These are phyloP conservation scores for Hygrocybe coccinea DNA, from an alignment of 768 basidiomycete species.

Conservation along the genomic window DNA sequence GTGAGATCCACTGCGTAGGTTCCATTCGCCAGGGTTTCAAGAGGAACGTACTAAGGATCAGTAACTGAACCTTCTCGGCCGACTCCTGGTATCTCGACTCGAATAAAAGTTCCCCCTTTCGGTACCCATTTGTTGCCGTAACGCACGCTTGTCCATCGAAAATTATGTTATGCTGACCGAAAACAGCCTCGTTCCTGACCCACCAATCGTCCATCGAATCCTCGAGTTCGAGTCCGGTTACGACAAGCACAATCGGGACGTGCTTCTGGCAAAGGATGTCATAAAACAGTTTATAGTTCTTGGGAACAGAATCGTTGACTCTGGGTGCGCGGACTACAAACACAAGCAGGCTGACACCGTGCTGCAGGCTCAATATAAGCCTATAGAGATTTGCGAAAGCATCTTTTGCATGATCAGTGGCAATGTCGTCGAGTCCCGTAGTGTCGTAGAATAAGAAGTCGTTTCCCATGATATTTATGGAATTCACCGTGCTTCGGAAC, in stretches of 20 bases:
- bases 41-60: too few relatives aligned
- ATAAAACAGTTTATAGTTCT: slow-evolving; percentile 38
- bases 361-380: slow-evolving; percentile 32
- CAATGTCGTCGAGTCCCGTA: slow-evolving; percentile 28
- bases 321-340: slow-evolving; percentile 38
- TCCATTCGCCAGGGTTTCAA: too few relatives aligned
- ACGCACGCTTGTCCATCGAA: slow-evolving; percentile 31
- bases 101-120: slow-evolving; percentile 4
- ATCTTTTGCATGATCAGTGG: slow-evolving; percentile 23
- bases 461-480: slow-evolving; percentile 12
- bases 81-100: slow-evolving; percentile 17
- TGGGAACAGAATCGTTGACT: slow-evolving; percentile 28
- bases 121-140: slow-evolving; percentile 18
- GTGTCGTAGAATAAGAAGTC: slow-evolving; percentile 29
- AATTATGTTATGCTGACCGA: slow-evolving; percentile 24
- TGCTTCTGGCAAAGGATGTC: slow-evolving; percentile 35
- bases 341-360: slow-evolving; percentile 38
- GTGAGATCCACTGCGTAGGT: too few relatives aligned
- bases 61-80: slow-evolving; percentile 14
- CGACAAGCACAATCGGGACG: slow-evolving; percentile 36
- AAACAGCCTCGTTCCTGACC: slow-evolving; percentile 22
- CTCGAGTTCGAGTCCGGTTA: slow-evolving; percentile 39
- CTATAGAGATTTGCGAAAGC: slow-evolving; percentile 29
- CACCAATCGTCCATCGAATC: slow-evolving; percentile 30
- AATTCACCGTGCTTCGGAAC: neutral